Conservation (phyloP, 2,329 filamentous ascomycete species). For the Claviceps monticola region DNA sequence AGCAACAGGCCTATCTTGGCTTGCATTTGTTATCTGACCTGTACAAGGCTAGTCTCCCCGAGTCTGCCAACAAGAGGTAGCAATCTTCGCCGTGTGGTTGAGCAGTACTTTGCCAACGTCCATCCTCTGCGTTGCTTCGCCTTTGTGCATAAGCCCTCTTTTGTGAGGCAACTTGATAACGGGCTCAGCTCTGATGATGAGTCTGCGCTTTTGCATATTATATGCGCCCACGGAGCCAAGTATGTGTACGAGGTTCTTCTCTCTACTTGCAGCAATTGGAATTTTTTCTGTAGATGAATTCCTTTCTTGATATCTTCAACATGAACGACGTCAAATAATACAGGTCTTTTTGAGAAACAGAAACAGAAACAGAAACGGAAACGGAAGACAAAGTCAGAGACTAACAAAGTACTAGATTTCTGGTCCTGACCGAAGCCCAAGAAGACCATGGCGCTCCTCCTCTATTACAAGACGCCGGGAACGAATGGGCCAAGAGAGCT, state of each 20-base stretch:
- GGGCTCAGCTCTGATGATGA: conserved; percentile 23
- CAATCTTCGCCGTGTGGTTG: conserved; percentile 22
- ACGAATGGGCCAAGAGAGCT: conserved; percentile 24
- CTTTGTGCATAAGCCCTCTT: conserved; percentile 26
- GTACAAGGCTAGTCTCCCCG: conserved; percentile 18
- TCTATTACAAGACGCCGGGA: conserved; percentile 21
- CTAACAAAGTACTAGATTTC: conserved; percentile 16
- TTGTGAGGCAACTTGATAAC: conserved; percentile 24
- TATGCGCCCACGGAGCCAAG: conserved; percentile 26
- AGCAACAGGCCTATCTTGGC: too few relatives aligned
- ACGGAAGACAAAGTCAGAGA: too few relatives aligned
- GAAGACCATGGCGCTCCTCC: conserved; percentile 17
- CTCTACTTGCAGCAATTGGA: too few relatives aligned
- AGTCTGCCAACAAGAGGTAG: conserved; percentile 17
- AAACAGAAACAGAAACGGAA: too few relatives aligned
- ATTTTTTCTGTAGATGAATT: too few relatives aligned
- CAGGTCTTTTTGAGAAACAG: too few relatives aligned
- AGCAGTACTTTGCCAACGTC: conserved; percentile 25
- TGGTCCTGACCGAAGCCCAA: conserved; percentile 16
- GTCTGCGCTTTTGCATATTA: conserved; percentile 21
- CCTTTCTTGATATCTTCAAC: too few relatives aligned
- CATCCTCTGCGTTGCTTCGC: conserved; percentile 28
- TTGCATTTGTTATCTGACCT: not conserved
- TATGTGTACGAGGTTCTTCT: conserved; percentile 9
- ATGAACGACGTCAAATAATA: too few relatives aligned